phyloP scores from a whole-genome alignment of 306 rosid species.

The Cucumis hystrix region DNA sequence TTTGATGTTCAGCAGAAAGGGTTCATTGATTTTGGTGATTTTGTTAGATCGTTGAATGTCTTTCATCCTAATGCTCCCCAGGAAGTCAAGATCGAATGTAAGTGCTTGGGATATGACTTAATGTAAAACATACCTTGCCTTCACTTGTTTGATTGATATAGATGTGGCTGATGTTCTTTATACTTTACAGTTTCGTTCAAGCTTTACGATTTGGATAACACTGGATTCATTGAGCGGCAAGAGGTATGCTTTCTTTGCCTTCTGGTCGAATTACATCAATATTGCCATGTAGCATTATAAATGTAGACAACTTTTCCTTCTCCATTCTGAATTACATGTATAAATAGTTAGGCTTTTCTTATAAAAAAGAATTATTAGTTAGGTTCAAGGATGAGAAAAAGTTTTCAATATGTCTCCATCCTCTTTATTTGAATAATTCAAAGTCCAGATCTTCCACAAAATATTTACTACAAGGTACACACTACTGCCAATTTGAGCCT shows the following conservation, averaged over 20 bases:
- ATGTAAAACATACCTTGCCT: neutral
- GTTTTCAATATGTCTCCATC: neutral
- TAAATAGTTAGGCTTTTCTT: neutral
- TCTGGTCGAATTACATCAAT: neutral
- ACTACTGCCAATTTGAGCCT: no score
- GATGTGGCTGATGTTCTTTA: neutral
- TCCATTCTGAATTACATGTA: neutral
- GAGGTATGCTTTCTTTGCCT: slow-evolving; percentile 34
- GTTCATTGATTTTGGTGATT: slow-evolving; percentile 77
- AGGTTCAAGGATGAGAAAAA: neutral
- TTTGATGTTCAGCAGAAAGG: slow-evolving; percentile 73
- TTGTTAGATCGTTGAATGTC: slow-evolving; percentile 79
- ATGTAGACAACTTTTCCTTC: neutral
- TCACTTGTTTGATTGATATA: neutral
- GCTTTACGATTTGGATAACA: slow-evolving; percentile 66
- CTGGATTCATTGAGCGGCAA: slow-evolving; percentile 73
- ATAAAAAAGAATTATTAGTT: neutral
- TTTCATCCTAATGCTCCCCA: slow-evolving; percentile 68
- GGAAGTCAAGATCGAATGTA: slow-evolving; percentile 78
- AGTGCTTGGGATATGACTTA: neutral
- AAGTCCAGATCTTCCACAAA: neutral
- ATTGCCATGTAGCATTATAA: neutral
- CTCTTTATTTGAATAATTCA: neutral
- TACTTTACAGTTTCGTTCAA: slow-evolving; percentile 61
- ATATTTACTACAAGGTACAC: neutral